Evolutionary conservation across 2,329 filamentous ascomycete species (phyloP), one percentile per base, ranked within the genome.

Genomic region (Stachybotrys chlorohalonatus): DNA sequence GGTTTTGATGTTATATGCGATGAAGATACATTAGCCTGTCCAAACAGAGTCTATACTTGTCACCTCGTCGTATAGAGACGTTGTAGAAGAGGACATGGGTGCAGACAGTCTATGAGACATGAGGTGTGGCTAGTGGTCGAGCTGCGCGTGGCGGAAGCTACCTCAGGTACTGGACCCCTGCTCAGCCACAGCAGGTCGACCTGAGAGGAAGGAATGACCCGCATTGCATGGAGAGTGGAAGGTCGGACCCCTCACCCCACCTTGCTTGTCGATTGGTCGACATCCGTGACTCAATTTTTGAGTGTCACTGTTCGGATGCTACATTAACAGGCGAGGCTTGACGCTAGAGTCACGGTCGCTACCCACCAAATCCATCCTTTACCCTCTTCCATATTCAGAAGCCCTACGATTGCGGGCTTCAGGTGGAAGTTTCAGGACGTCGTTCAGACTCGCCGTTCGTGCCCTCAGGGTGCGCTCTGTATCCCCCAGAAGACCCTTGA

Each of bases 401-500:
- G 69, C 68, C 71, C 64, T 56, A 62, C 52, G 53, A 36, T 54
- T 54, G 55, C 53, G 69, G 72, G 70, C 70, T 74, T 73, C 72
- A 62, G 60, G 55, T 57, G 62, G 60, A 62, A 59, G 59, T 61
- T 68, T 61, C 68, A 67, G 63, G 60, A 74, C 70, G 64, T 73
- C 72, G 77, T 80, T 77, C 68, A 76, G 72, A 76, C 67, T 77
- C 65, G 66, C 78, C 57, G 68, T 73, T 64, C 76, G 77, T 75
- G 78, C 79, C 71, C 76, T 83, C 67, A 74, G 77, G 67, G 78
- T 81, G 80, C 80, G 78, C 72, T 76, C 77, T 68, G 68, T 75
- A 71, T 76, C 73, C 59, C 73, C 73, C 66, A 73, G 71, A 72
- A 69, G 71, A 72, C 70, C 64, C 58, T 68, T 71, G 53, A 66